Evolutionary conservation across 169 alveolate genomes (phyloP), one percentile per base, ranked within the genome.

Genomic region (Pseudocohnilembus persalinus): DNA sequence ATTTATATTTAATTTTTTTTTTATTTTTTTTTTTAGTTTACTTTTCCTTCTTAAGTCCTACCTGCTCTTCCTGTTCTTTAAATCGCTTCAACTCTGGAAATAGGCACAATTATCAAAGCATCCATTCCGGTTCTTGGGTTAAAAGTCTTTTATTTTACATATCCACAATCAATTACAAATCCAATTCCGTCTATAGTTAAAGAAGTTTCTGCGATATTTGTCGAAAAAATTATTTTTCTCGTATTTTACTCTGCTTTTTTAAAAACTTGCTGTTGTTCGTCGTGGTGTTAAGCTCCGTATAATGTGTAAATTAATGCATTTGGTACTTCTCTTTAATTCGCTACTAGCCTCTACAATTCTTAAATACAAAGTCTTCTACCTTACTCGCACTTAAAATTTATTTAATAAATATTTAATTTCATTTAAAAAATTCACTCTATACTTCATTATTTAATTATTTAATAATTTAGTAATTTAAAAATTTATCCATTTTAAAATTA

Each of bases 181-280:
- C 95, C 97, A 49, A 96, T 91, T 27, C 94, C 94, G 87, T 93
- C 93, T 33, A 96, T 94, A 27, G 98, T 96, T 1, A 96, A 83
- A 30, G 97, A 92, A 35, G 97, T 96, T 85, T 96, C 98, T 49
- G 98, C 97, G 0, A 96, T 94, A 86, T 96, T 96, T 31, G 98
- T 96, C 1, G 97, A 95, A 83, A 96, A 93, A 16, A 96, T 92
- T 31, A 94, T 91, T 88, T 96, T 93, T 83, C 97, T 89, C 33
- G 92, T 84, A 33, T 90, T 77, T 73, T 90, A 95, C 29, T 95
- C 96, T 65, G 95, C 89, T 63, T 89, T 92, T 32, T 83, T 32
- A 87, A 96, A 96, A 24, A 95, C 95, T 84, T 92, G 79, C 31
- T 89, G 84, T 83, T 96, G 91, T 65, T 96, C 96, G 75, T 92